phyloP scores from a whole-genome alignment of 2,329 filamentous ascomycete genomes.

The Emericellopsis atlantica region DNA sequence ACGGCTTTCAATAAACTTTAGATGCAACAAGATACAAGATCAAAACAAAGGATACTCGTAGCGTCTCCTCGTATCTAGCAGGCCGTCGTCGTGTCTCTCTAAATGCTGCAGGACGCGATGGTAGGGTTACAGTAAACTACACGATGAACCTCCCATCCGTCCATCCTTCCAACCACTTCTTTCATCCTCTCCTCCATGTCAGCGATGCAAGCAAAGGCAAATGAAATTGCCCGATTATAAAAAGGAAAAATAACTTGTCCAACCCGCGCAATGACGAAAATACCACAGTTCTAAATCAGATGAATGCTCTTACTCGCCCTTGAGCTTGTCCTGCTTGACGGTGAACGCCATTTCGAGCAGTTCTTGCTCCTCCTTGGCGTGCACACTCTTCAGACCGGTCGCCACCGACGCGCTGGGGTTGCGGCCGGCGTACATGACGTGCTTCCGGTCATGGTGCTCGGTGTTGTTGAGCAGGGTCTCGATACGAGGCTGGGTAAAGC shows the following conservation, averaged over 20 bases:
- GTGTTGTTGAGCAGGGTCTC: constrained; percentile 94
- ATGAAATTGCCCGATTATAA: neutral
- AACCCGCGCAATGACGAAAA: neutral
- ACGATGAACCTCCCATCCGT: no score
- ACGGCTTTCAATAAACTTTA: no score
- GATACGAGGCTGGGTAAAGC: constrained; percentile 90
- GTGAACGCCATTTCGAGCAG: constrained; percentile 55
- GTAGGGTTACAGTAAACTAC: no score
- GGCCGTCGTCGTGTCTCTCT: no score
- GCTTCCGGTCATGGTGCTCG: constrained; percentile 77
- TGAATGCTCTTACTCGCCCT: constrained; percentile 43
- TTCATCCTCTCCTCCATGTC: no score
- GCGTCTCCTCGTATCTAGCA: no score
- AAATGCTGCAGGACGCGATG: no score
- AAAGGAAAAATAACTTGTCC: neutral
- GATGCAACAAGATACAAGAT: no score
- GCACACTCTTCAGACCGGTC: constrained; percentile 77
- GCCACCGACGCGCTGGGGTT: constrained; percentile 89
- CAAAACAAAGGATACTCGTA: no score
- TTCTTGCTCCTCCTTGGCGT: constrained; percentile 87
- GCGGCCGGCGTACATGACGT: constrained; percentile 88
- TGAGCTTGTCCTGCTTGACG: constrained; percentile 56
- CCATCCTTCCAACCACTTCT: no score
- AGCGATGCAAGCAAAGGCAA: neutral
- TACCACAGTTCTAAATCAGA: neutral